Percentiles rank a stretch among this genome's conserved stretches.
phyloP scores from a whole-genome alignment of 495 filamentous ascomycete species.

The Amorphotheca resinae region DNA sequence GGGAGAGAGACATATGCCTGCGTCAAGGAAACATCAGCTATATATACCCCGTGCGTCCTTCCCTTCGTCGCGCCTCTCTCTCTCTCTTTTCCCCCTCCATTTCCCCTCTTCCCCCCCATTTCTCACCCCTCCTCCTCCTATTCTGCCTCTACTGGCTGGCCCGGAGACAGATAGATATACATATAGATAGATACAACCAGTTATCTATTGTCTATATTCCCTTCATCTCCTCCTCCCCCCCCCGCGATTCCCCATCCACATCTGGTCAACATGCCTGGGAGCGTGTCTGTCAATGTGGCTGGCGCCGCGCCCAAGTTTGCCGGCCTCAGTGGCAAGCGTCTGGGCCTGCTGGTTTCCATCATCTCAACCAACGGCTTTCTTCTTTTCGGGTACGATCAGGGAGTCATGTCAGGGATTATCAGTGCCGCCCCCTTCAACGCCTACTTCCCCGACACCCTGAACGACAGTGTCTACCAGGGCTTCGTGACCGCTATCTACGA shows the following conservation, averaged over 20 bases:
- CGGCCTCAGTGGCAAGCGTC: slow-evolving; percentile 51
- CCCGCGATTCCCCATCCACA: background rate
- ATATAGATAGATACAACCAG: too few species aligned
- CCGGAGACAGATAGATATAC: too few species aligned
- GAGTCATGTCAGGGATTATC: slow-evolving; percentile 76
- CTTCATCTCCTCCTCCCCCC: background rate
- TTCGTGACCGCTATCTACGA: slow-evolving; percentile 78
- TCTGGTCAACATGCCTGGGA: background rate
- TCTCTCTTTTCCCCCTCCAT: background rate
- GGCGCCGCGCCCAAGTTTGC: slow-evolving; percentile 18
- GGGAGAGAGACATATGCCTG: too few species aligned
- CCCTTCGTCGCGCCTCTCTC: background rate
- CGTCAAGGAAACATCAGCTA: background rate
- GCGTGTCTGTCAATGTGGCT: background rate
- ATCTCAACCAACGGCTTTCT: slow-evolving; percentile 64
- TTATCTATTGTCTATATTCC: too few species aligned
- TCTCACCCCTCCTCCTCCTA: background rate
- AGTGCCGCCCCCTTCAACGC: slow-evolving; percentile 56
- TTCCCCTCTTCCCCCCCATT: background rate
- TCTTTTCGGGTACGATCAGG: slow-evolving; percentile 48
- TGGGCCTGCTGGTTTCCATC: slow-evolving; percentile 49
- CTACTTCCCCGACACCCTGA: slow-evolving; percentile 52
- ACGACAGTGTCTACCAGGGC: slow-evolving; percentile 56
- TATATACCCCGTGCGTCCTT: background rate
- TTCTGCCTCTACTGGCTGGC: background rate